Evolutionary conservation across 1,284 basidiomycete genomes (phyloP).

Genomic region (Ceratobasidium sp.): DNA sequence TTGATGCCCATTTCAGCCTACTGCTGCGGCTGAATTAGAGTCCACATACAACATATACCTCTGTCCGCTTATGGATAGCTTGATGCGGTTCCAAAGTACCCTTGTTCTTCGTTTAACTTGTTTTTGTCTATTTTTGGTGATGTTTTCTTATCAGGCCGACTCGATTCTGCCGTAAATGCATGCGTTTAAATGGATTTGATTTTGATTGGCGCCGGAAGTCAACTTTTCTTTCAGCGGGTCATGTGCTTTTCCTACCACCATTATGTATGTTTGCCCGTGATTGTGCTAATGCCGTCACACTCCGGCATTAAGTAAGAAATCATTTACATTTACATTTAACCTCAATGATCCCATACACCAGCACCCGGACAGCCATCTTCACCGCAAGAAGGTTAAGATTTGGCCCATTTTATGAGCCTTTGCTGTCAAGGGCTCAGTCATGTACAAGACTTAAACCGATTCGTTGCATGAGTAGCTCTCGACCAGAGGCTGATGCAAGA

Average conservation of each 20-base stretch:
- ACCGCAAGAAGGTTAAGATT: neutral
- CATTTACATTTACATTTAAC: neutral
- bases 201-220: conserved; percentile 10
- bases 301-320: neutral
- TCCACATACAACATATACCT: no score
- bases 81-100: no score
- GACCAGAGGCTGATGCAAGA: conserved; percentile 47
- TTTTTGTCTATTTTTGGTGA: no score
- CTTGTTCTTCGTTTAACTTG: no score
- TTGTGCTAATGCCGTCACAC: neutral
- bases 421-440: neutral
- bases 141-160: no score
- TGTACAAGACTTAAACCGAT: neutral
- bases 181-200: conserved; percentile 16
- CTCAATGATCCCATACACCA: neutral
- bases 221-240: conserved; percentile 22
- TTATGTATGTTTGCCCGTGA: neutral
- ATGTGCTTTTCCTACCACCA: no score
- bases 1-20: neutral
- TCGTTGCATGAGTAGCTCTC: conserved; percentile 18
- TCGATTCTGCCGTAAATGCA: no score
- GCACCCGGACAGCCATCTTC: neutral
- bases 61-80: no score
- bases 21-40: neutral
- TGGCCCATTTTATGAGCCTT: neutral